Percentiles rank a stretch among this genome's conserved stretches.
These are phyloP conservation scores for Pseudocercospora macadamiae DNA, from an alignment of 2,329 filamentous ascomycete genomes.

Conservation along the genomic window DNA sequence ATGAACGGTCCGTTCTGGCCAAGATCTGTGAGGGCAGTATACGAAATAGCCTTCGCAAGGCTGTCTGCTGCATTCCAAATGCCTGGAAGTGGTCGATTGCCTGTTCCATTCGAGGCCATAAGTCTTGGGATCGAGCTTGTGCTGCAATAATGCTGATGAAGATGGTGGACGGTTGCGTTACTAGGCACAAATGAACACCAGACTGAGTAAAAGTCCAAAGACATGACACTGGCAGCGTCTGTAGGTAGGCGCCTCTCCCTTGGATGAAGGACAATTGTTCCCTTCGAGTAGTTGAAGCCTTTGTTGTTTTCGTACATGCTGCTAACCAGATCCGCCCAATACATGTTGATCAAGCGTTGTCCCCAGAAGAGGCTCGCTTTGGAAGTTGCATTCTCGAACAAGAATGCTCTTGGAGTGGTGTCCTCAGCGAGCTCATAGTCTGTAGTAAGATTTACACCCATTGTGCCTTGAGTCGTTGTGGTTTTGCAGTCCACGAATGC, in stretches of 20 bases:
- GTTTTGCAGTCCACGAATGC: neutral
- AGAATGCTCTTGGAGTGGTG: neutral
- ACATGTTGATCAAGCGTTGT: neutral
- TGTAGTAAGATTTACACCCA: neutral
- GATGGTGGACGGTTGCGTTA: neutral
- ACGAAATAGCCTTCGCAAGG: neutral
- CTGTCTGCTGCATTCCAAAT: constrained; percentile 4
- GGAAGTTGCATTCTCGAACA: neutral
- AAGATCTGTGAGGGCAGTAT: constrained; percentile 5
- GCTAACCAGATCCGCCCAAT: neutral
- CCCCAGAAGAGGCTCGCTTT: neutral
- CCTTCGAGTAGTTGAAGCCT: neutral
- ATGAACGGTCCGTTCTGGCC: neutral
- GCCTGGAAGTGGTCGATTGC: neutral
- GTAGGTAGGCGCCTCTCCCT: neutral
- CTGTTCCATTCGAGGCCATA: neutral
- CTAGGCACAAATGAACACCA: neutral
- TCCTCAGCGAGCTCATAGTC: neutral
- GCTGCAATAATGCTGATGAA: neutral
- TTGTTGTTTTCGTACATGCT: neutral
- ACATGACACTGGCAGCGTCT: neutral
- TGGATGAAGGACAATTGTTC: neutral
- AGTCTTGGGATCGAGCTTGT: neutral
- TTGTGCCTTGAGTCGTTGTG: neutral
- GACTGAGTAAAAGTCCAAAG: neutral